Conservation (phyloP, 139 green algal species). For the Chlamydomonas applanata region DNA sequence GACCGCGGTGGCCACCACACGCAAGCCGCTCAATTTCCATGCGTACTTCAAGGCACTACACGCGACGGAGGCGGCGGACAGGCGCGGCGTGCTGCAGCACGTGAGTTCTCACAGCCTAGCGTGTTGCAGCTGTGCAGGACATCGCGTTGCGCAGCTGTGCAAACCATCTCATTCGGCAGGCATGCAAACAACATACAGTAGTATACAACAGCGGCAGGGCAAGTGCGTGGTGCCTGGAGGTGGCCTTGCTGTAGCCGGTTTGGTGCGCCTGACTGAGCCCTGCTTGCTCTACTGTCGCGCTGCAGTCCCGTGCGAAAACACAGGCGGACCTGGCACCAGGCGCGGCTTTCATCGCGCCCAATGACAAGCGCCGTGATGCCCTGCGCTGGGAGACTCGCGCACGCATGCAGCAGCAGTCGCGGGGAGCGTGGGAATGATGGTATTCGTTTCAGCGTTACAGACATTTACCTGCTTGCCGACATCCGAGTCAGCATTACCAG, state of each 20-base stretch:
- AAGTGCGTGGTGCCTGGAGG: too few relatives aligned
- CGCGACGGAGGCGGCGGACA: constrained; percentile 32
- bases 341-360: constrained; percentile 11
- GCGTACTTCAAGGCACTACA: constrained; percentile 32
- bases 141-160: not conserved
- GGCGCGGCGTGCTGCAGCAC: constrained; percentile 18
- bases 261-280: too few relatives aligned
- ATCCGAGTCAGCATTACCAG: too few relatives aligned
- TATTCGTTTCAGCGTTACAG: too few relatives aligned
- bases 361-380: constrained; percentile 24
- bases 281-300: too few relatives aligned
- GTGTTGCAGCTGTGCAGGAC: not conserved
- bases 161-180: not conserved
- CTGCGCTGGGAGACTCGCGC: constrained; percentile 33
- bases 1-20: not conserved
- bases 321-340: constrained; percentile 14
- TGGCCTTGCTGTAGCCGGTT: too few relatives aligned
- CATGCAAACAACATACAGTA: not conserved
- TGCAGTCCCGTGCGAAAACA: constrained; percentile 12
- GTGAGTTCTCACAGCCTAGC: not conserved
- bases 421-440: too few relatives aligned
- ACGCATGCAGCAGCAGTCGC: not conserved
- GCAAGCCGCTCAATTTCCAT: constrained; percentile 45
- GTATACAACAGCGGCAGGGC: too few relatives aligned
- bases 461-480: too few relatives aligned